A percentile compares a stretch with the other conserved stretches of the same genome.
These are phyloP conservation scores for Physaria fendleri DNA, from an alignment of 345 rosid species.

Conservation along the genomic window DNA sequence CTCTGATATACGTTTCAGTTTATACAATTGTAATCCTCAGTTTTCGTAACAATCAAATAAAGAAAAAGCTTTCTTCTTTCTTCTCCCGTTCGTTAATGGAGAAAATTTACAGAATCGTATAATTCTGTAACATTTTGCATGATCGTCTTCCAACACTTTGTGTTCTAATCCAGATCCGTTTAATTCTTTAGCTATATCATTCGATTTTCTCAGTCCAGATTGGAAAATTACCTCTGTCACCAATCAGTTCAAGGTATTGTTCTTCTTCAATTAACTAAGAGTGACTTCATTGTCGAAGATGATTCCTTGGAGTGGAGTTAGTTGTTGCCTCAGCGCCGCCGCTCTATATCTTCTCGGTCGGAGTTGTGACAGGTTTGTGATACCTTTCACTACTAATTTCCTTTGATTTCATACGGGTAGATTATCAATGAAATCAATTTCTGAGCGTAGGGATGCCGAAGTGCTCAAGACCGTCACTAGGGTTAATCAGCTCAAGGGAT, in stretches of 20 bases:
- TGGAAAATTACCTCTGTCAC: not conserved
- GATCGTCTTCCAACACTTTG: not conserved
- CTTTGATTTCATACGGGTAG: not conserved
- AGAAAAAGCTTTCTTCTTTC: too few species aligned
- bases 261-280: not conserved
- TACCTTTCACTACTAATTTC: not conserved
- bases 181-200: not conserved
- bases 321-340: slow-evolving; percentile 86
- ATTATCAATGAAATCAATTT: not conserved
- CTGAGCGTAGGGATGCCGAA: slow-evolving; percentile 66
- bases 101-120: too few species aligned
- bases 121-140: too few species aligned
- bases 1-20: too few species aligned
- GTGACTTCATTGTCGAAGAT: slow-evolving; percentile 15
- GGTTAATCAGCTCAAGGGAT: slow-evolving; percentile 74
- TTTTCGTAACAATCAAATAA: too few species aligned
- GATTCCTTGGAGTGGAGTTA: slow-evolving; percentile 90
- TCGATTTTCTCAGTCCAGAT: not conserved
- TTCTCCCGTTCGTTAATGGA: too few species aligned
- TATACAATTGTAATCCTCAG: too few species aligned
- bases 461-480: slow-evolving; percentile 65
- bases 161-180: not conserved
- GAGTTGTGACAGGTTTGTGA: slow-evolving; percentile 73
- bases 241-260: not conserved
- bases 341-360: slow-evolving; percentile 87